Conservation (phyloP, 2,329 filamentous ascomycete genomes). For the Cladorrhinum sp. region DNA sequence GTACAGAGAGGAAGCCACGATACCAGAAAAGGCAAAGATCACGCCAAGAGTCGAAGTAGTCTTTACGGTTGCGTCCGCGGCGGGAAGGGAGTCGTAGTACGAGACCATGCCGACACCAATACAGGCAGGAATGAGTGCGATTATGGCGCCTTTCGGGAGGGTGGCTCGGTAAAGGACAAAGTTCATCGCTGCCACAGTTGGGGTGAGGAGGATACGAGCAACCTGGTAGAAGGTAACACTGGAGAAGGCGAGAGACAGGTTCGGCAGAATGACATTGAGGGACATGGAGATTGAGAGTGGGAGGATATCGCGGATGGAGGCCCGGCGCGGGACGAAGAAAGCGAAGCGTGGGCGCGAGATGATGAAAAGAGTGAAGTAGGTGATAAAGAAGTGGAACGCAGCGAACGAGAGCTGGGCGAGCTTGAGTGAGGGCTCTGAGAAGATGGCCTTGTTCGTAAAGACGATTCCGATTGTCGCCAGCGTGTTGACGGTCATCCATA, state of each 20-base stretch:
- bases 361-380: slow-evolving; percentile 59
- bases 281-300: slow-evolving; percentile 66
- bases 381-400: slow-evolving; percentile 66
- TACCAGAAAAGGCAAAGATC: slow-evolving; percentile 60
- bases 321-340: slow-evolving; percentile 57
- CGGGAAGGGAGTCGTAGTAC: slow-evolving; percentile 62
- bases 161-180: slow-evolving; percentile 56
- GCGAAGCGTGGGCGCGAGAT: slow-evolving; percentile 57
- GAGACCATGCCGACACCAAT: slow-evolving; percentile 63
- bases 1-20: slow-evolving; percentile 64
- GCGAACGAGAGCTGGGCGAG: slow-evolving; percentile 64
- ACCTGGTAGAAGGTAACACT: slow-evolving; percentile 69
- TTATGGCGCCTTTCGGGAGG: slow-evolving; percentile 51
- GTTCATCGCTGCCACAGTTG: slow-evolving; percentile 63
- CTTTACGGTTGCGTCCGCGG: slow-evolving; percentile 46
- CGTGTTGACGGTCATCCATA: slow-evolving; percentile 61
- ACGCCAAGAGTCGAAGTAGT: slow-evolving; percentile 59
- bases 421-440: slow-evolving; percentile 59
- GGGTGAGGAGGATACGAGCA: slow-evolving; percentile 64
- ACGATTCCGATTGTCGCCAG: slow-evolving; percentile 63
- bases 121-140: slow-evolving; percentile 60
- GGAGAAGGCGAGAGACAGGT: slow-evolving; percentile 65
- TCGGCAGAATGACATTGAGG: slow-evolving; percentile 66
- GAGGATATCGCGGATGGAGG: slow-evolving; percentile 54
- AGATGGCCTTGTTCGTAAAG: slow-evolving; percentile 69